phyloP scores from a whole-genome alignment of 148 eudicot genomes.

The Rhododendron mucronatum region DNA sequence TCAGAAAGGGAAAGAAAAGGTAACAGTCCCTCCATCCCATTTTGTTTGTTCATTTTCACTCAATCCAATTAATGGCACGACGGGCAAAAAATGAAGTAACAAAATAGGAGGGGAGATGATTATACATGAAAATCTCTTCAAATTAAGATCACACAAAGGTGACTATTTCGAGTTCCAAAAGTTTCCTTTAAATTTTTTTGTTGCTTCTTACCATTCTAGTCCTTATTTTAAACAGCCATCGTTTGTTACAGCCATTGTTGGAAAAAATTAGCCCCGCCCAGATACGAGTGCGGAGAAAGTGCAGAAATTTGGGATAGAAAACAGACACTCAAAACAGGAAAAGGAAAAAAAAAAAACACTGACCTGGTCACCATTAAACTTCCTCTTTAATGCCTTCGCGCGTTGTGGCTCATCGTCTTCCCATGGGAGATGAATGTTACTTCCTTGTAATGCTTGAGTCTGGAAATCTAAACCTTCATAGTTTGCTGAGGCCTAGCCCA shows the following conservation, averaged over 20 bases:
- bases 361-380: constrained; percentile 68
- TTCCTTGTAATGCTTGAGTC: constrained; percentile 78
- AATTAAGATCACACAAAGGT: not conserved
- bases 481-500: constrained; percentile 51
- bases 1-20: not conserved
- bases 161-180: not conserved
- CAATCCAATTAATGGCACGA: not conserved
- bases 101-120: not conserved
- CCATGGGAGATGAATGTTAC: constrained; percentile 72
- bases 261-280: not conserved
- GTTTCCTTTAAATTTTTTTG: not conserved
- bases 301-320: not conserved
- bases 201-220: not conserved
- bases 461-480: constrained; percentile 81
- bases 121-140: not conserved
- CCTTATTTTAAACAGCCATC: not conserved
- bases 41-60: not conserved
- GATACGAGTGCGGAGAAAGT: not conserved
- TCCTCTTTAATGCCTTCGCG: constrained; percentile 57
- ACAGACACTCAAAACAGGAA: too few species aligned
- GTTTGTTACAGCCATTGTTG: not conserved
- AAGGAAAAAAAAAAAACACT: not conserved
- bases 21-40: not conserved
- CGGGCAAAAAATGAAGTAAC: not conserved
- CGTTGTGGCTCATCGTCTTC: constrained; percentile 96